Evolutionary conservation across 2,329 filamentous ascomycete species (phyloP).

Genomic region (Microsporum audouinii): DNA sequence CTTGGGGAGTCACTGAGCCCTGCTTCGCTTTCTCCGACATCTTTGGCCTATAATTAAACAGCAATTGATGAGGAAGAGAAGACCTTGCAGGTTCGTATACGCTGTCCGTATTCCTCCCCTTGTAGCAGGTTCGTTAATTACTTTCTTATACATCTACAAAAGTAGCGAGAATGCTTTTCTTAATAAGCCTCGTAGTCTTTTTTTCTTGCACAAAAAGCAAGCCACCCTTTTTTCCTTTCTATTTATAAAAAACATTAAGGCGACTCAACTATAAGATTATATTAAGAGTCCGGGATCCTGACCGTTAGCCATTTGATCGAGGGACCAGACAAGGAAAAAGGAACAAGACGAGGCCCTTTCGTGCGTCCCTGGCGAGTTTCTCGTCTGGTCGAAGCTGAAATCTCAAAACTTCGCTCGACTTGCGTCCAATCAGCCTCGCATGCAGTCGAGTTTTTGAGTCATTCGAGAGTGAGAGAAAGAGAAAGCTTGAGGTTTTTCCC

Average conservation of each 20-base stretch:
- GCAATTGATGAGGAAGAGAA: background rate
- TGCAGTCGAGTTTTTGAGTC: background rate
- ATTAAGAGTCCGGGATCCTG: background rate
- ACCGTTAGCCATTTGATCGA: background rate
- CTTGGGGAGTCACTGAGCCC: background rate
- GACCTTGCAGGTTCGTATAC: background rate
- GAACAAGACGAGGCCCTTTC: background rate
- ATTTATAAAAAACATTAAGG: background rate
- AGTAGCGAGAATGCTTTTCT: background rate
- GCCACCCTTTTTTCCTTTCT: background rate
- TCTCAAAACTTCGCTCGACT: background rate
- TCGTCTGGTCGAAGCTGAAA: background rate
- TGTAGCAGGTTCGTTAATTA: no score
- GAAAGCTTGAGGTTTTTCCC: background rate
- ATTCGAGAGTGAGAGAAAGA: background rate
- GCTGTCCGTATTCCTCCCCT: background rate
- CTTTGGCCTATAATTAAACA: background rate
- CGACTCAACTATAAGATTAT: background rate
- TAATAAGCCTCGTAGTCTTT: background rate
- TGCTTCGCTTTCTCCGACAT: background rate
- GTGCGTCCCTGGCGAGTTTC: background rate
- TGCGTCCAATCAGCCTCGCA: slow-evolving; percentile 1
- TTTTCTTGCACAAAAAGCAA: background rate
- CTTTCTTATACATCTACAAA: no score
- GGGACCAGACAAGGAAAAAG: background rate